Base-by-base conservation (phyloP, 1,284 basidiomycete genomes). In the Inonotus hispidus region DNA sequence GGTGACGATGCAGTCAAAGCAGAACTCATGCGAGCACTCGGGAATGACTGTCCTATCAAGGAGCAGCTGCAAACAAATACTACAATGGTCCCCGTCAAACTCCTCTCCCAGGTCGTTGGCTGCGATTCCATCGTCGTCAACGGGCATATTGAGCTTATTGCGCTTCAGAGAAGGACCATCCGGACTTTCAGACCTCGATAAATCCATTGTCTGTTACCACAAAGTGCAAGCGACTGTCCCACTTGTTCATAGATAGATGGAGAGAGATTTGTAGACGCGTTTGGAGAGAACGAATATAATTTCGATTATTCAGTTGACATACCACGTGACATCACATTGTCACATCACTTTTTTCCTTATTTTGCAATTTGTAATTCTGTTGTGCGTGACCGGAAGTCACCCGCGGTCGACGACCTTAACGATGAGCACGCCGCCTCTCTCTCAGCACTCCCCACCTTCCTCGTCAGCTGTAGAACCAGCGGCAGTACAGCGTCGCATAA, bases 11-110 rank as follows among this genome's bases (percentile, higher is more conserved):
- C 93, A 95, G 62, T 90, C 88, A 66, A 95, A 94, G 68, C 93
- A 95, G 70, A 94, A 95, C 68, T 90, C 86, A 74, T 95, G 93
- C 0, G 89, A 88, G 71, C 93, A 95, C 4, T 77, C 79, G 1
- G 90, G 89, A 21, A 93, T 77, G 47, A 93, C 81, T 0, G 92
- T 88, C 47, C 88, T 77, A 74, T 95, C 92, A n/a, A 79, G 75
- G 53, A 92, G 74, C 3, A 76, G 66, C 69, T 94, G 90, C 35
- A 95, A 74, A 68, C 93, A 95, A 53, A 95, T 95, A 50, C 82
- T 76, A 63, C 83, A 85, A 35, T 80, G 73, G 3, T 82, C 80
- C 23, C 71, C 71, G 19, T 74, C 73, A 1, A 62, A 35, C 29
- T 73, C 70, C 29, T 61, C 60, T 2, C 32, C 43, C 16, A 14